These are phyloP conservation scores for Leccinum fibrillosum DNA, from an alignment of 768 basidiomycete genomes.

Conservation along the genomic window DNA sequence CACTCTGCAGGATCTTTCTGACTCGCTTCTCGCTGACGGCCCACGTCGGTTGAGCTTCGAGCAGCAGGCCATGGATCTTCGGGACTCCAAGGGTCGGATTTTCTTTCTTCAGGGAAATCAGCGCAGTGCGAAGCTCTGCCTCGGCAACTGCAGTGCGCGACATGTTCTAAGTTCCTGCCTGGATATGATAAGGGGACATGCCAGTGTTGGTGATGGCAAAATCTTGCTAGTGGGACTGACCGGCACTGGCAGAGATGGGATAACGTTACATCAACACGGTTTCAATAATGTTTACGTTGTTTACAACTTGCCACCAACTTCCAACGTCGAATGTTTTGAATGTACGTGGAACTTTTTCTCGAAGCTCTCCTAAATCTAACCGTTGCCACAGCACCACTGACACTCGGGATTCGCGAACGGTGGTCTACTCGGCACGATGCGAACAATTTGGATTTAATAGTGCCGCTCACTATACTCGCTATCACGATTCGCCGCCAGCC, in stretches of 20 bases:
- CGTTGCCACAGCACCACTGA: too few species aligned
- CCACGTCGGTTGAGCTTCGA: slow-evolving; percentile 63
- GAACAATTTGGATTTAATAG: not conserved
- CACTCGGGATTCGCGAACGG: not conserved
- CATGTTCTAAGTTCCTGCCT: slow-evolving; percentile 7
- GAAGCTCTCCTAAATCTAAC: not conserved
- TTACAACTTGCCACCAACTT: not conserved
- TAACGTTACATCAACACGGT: not conserved
- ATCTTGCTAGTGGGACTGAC: not conserved
- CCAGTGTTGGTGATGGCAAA: not conserved
- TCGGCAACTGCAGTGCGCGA: slow-evolving; percentile 36
- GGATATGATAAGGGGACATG: not conserved
- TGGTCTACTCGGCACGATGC: not conserved
- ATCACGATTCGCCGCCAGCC: not conserved
- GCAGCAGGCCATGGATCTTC: slow-evolving; percentile 66
- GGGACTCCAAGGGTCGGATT: slow-evolving; percentile 66
- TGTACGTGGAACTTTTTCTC: not conserved
- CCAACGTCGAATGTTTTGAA: not conserved
- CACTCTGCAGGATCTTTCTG: slow-evolving; percentile 62
- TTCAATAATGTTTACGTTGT: not conserved
- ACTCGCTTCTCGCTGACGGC: slow-evolving; percentile 81
- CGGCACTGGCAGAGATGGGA: not conserved
- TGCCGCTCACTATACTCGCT: not conserved
- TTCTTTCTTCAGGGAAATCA: slow-evolving; percentile 50
- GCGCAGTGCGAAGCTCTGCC: slow-evolving; percentile 53